Percentiles rank a stretch among this genome's conserved stretches.
Conservation (phyloP, 2,329 filamentous ascomycete species). For the Aspergillus fructus region DNA sequence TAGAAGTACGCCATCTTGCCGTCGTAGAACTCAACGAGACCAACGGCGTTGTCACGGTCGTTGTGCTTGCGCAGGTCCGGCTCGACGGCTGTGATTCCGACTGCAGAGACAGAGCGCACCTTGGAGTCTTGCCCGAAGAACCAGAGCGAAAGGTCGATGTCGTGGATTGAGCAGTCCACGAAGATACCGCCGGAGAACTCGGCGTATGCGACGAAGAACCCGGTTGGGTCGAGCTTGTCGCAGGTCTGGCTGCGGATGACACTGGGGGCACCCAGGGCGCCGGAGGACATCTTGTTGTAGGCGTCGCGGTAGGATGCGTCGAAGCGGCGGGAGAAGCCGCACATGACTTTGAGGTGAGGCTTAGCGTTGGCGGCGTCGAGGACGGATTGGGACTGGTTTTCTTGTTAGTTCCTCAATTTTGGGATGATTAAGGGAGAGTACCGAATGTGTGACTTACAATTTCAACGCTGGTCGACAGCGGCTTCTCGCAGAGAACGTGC, state of each 20-base stretch:
- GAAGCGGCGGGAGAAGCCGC: constrained; percentile 66
- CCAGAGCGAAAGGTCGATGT: constrained; percentile 66
- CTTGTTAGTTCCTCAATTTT: background rate
- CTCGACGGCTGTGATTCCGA: constrained; percentile 60
- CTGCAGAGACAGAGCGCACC: constrained; percentile 57
- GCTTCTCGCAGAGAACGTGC: constrained; percentile 59
- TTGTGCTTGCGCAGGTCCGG: constrained; percentile 58
- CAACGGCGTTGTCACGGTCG: constrained; percentile 63
- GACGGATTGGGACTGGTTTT: constrained; percentile 53
- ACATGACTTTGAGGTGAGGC: constrained; percentile 65
- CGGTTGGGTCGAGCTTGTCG: constrained; percentile 63
- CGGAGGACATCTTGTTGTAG: constrained; percentile 50
- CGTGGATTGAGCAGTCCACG: constrained; percentile 70
- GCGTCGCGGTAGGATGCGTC: constrained; percentile 66
- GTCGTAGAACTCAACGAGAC: constrained; percentile 64
- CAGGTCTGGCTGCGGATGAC: constrained; percentile 66
- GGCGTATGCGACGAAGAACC: constrained; percentile 69
- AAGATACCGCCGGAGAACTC: constrained; percentile 67
- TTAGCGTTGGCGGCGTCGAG: constrained; percentile 56
- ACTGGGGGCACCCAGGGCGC: constrained; percentile 59
- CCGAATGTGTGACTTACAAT: constrained; percentile 43
- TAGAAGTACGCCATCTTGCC: constrained; percentile 66
- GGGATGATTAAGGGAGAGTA: background rate
- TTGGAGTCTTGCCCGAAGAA: constrained; percentile 58
- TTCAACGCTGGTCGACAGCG: constrained; percentile 56